Conservation (phyloP, 2,329 filamentous ascomycete genomes). For the Shiraia sp. region DNA sequence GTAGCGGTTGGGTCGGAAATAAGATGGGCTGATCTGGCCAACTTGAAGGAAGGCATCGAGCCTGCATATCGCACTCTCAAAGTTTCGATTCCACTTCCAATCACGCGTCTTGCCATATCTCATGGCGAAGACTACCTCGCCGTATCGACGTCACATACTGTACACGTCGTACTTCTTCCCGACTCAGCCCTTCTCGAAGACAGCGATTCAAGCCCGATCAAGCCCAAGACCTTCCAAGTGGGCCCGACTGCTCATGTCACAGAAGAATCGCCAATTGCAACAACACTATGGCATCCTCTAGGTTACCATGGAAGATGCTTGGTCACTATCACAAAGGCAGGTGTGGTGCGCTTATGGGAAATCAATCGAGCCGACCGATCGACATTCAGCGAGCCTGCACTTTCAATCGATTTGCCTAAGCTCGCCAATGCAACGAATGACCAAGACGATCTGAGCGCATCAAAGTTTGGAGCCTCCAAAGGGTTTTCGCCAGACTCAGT, state of each 20-base stretch:
- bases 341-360: conserved; percentile 89
- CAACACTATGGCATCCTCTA: conserved; percentile 89
- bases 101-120: conserved; percentile 83
- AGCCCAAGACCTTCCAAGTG: conserved; percentile 86
- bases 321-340: conserved; percentile 86
- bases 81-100: conserved; percentile 77
- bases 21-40: conserved; percentile 83
- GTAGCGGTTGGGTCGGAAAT: conserved; percentile 87
- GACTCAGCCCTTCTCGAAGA: conserved; percentile 75
- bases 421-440: conserved; percentile 80
- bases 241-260: conserved; percentile 91
- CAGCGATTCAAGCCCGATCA: conserved; percentile 69
- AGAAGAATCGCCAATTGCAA: conserved; percentile 77
- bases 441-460: conserved; percentile 82
- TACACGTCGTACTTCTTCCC: conserved; percentile 85
- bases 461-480: conserved; percentile 72
- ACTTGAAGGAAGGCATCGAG: conserved; percentile 66
- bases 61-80: conserved; percentile 60
- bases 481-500: conserved; percentile 86
- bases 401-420: conserved; percentile 87
- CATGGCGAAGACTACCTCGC: conserved; percentile 81
- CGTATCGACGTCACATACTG: conserved; percentile 82
- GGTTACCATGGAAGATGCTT: conserved; percentile 80
- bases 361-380: conserved; percentile 80
- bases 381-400: conserved; percentile 81